Percentiles rank a stretch among this genome's conserved stretches.
phyloP scores from a whole-genome alignment of 345 rosid genomes.

The sweet orange (Citrus sinensis) region DVS_A1.0 CM039163.1:42982001-42982500 shows the following conservation, averaged over 20 bases:
- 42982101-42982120: slow-evolving; percentile 82
- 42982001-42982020: slow-evolving; percentile 14
- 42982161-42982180: slow-evolving; percentile 34
- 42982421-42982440: slow-evolving; percentile 77
- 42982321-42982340: slow-evolving; percentile 11
- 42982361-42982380: slow-evolving; percentile 25
- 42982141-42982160: slow-evolving; percentile 41
- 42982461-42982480: neutral
- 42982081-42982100: slow-evolving; percentile 52
- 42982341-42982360: slow-evolving; percentile 38
- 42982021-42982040: slow-evolving; percentile 8
- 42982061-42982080: neutral
- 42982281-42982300: slow-evolving; percentile 37
- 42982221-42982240: slow-evolving; percentile 20
- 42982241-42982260: slow-evolving; percentile 43
- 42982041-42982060: neutral
- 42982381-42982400: slow-evolving; percentile 46
- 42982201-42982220: slow-evolving; percentile 41
- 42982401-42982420: slow-evolving; percentile 83
- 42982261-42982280: slow-evolving; percentile 77
- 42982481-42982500: neutral
- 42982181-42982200: slow-evolving; percentile 32
- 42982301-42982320: slow-evolving; percentile 23
- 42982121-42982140: slow-evolving; percentile 73
- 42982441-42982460: slow-evolving; percentile 40